Base-by-base conservation (phyloP, 148 eudicot genomes). In the Arctostaphylos glauca region DNA sequence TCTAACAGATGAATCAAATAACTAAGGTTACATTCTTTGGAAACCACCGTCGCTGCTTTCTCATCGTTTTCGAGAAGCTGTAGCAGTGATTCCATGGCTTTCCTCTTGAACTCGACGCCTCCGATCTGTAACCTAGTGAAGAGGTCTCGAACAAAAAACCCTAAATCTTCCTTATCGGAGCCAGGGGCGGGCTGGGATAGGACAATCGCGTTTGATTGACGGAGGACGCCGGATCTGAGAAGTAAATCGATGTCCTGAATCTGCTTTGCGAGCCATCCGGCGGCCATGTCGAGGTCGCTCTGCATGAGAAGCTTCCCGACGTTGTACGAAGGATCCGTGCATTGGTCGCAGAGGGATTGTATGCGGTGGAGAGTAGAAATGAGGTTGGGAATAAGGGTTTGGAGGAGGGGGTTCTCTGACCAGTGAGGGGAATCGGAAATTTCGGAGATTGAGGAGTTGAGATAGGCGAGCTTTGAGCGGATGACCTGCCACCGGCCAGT, bases 261-360 rank as follows among this genome's bases (percentile, higher is more conserved):
- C 15, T 88, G 93, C 16, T 86, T 83, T 31, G 91, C 82, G 54
- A 92, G 87, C 91, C 93, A 88, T 2, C 81, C 77, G 59, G 90
- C 6, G 62, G 93, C 93, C 90, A 90, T 91, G 80, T 92, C 93
- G 78, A 92, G 89, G 87, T 92, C 95, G 81, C 89, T 86, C 84
- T 92, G 95, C 88, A 91, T 86, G 23, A 88, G 82, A 41, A 92
- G 91, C 74, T 92, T 92, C 0, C 92, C 92, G 38, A 83, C 83
- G 23, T 79, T 4, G 82, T 53, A 55, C 7, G 81, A 25, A 2
- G 82, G 56, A 23, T 80, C 80, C 23, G 84, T 64, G 86, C 93
- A 90, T 18, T 67, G 86, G 21, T 46, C 71, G 79, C 77, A 79
- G 47, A 92, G 90, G 19, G 83, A 58, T n/a, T 81, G 77, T 75